These are phyloP conservation scores for Meyerozyma sp. DNA, from an alignment of 1,139 yeast genomes.

Conservation along the genomic window DNA sequence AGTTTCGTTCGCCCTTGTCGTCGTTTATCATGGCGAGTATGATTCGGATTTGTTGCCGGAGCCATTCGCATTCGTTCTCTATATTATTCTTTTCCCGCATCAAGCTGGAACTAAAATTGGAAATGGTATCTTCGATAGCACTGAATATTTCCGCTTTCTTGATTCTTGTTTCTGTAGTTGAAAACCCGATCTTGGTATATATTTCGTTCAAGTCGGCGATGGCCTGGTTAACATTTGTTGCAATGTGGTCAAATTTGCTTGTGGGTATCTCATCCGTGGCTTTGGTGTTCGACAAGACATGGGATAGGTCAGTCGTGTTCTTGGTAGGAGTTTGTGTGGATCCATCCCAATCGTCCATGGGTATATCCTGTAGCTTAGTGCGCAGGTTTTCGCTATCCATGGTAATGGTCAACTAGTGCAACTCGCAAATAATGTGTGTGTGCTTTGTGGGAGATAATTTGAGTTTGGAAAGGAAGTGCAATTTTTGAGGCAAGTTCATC, in stretches of 20 bases:
- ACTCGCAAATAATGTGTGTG: neutral
- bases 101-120: slow-evolving; percentile 26
- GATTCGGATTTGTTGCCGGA: slow-evolving; percentile 38
- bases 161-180: slow-evolving; percentile 25
- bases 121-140: slow-evolving; percentile 36
- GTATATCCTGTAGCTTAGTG: neutral
- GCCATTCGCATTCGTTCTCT: slow-evolving; percentile 44
- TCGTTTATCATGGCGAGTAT: slow-evolving; percentile 41
- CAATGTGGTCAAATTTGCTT: neutral
- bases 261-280: neutral
- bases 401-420: neutral
- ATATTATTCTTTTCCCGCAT: slow-evolving; percentile 35
- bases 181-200: slow-evolving; percentile 36
- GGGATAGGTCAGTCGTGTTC: neutral
- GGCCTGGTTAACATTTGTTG: slow-evolving; percentile 22
- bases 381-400: neutral
- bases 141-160: slow-evolving; percentile 37
- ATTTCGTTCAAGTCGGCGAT: slow-evolving; percentile 28
- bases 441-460: neutral
- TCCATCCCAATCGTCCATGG: neutral
- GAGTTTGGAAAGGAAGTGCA: neutral
- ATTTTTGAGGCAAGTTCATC: neutral
- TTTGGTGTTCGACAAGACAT: neutral
- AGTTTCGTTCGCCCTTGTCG: slow-evolving; percentile 21
- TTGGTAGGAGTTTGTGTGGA: neutral